Evolutionary conservation across 164 flowering plant species (phyloP), one percentile per base, ranked within the genome.

Genomic region (Santalum album): DNA sequence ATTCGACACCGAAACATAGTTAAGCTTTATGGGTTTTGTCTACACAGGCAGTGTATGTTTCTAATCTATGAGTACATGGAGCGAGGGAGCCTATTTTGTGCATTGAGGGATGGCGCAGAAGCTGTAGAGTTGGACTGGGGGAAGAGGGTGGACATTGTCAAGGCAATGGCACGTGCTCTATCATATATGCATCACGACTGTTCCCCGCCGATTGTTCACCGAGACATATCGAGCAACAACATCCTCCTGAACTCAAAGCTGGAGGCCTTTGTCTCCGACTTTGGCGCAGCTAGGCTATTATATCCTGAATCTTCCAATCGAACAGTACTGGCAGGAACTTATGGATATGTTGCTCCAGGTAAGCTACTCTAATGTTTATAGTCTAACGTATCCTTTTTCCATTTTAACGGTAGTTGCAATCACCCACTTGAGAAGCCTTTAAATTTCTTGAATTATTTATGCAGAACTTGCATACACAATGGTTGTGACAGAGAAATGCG

Each of bases 291-390:
- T 11, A 38, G 42, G 17, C 42, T 38, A 9, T 14, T 38, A 14
- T 15, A 10, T 14, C 42, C 42, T 14, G 6, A 38, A 9, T 38
- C 42, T 9, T 38, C 42, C 6, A 38, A 38, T 38, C 16, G 14
- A 14, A 38, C 42, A 14, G 16, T 36, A 18, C 1, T 18, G 2
- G 45, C 20, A 5, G 45, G 45, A 43, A 17, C 60, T 2, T 55
- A 40, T n/a, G 63, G 68, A 1, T 65, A 65, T 44, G 35, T 65
- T 40, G 67, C 72, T 15, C 72, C 67, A 51, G 67, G 72, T 68
- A 15, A 51, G 2, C 14, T 11, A 19, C 17, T 21, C 19, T 32
- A 24, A 4, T 4, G 27, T 15, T 26, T 26, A 0, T 12, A 21
- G 26, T 29, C 39, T 4, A n/a, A n/a, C n/a, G n/a, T 3, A n/a